These are phyloP conservation scores for Sugiyamaella chiloensis DNA, from an alignment of 805 yeast species.

Conservation along the genomic window DNA sequence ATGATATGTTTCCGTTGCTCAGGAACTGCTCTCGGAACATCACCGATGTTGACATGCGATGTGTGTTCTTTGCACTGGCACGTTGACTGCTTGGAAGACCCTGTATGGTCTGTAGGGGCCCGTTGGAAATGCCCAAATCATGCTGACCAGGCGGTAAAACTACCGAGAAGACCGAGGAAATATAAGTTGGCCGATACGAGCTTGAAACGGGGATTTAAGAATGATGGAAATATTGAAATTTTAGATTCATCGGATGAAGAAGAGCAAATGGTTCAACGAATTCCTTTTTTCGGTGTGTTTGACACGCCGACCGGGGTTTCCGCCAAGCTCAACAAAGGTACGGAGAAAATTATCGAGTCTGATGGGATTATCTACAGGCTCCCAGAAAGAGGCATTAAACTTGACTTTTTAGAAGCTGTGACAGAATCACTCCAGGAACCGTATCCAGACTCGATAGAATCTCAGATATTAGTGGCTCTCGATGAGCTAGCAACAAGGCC, in stretches of 20 bases:
- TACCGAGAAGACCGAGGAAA: constrained; percentile 42
- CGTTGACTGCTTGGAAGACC: constrained; percentile 78
- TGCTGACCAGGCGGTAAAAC: constrained; percentile 39
- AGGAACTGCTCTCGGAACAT: constrained; percentile 57
- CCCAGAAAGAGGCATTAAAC: constrained; percentile 62
- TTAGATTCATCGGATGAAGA: constrained; percentile 41
- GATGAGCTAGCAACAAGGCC: constrained; percentile 31
- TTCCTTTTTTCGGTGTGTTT: constrained; percentile 30
- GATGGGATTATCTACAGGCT: constrained; percentile 56
- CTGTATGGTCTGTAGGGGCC: constrained; percentile 69
- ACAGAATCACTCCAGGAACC: constrained; percentile 35
- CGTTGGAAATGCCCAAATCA: constrained; percentile 95
- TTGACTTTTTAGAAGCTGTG: constrained; percentile 64
- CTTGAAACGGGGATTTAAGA: constrained; percentile 48
- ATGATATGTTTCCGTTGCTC: constrained; percentile 75
- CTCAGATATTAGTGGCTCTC: constrained; percentile 38
- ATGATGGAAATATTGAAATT: constrained; percentile 61
- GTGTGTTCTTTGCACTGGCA: constrained; percentile 85
- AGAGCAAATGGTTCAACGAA: constrained; percentile 23
- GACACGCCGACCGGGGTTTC: constrained; percentile 38
- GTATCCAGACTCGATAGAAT: constrained; percentile 31
- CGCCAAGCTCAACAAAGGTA: constrained; percentile 30
- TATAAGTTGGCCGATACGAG: constrained; percentile 54
- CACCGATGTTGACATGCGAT: constrained; percentile 70
- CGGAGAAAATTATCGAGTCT: constrained; percentile 19